Conservation (phyloP, 176 grass and related monocot species). For the Zizania latifolia region DNA sequence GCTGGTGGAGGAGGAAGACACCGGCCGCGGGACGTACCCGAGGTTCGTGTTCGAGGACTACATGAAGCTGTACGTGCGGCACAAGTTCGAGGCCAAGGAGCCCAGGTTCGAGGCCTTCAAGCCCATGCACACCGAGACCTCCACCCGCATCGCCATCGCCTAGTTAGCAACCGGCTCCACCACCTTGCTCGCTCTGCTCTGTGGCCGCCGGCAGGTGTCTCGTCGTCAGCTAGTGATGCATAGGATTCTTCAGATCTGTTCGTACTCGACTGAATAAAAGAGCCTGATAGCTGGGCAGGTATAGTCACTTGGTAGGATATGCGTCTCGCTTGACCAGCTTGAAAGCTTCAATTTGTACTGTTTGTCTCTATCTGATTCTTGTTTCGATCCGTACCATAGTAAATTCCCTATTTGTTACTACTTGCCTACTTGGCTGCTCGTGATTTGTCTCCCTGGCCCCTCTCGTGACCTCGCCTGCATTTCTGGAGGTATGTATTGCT, state of each 20-base stretch:
- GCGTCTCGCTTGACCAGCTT: not conserved
- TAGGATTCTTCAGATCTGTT: conserved; percentile 8
- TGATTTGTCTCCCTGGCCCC: too few relatives aligned
- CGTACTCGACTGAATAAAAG: not conserved
- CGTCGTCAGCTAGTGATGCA: not conserved
- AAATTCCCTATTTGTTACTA: not conserved
- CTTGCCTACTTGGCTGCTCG: not conserved
- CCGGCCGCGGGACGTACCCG: conserved; percentile 39
- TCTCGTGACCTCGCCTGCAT: not conserved
- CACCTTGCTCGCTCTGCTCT: not conserved
- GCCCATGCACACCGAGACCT: conserved; percentile 36
- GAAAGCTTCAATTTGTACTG: not conserved
- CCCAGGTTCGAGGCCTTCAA: conserved; percentile 76
- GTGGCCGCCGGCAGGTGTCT: not conserved
- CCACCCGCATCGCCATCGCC: conserved; percentile 41
- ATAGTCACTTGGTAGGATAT: not conserved
- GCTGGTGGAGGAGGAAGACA: conserved; percentile 27
- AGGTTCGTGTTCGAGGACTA: conserved; percentile 88
- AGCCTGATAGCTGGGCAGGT: not conserved
- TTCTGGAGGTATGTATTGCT: not conserved
- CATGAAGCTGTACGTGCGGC: conserved; percentile 69
- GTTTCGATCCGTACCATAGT: not conserved
- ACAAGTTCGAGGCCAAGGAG: conserved; percentile 81
- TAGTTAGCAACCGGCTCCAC: not conserved
- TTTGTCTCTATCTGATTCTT: not conserved